These are phyloP conservation scores for Daedaleopsis sinensis DNA, from an alignment of 768 basidiomycete species.

Conservation along the genomic window DNA sequence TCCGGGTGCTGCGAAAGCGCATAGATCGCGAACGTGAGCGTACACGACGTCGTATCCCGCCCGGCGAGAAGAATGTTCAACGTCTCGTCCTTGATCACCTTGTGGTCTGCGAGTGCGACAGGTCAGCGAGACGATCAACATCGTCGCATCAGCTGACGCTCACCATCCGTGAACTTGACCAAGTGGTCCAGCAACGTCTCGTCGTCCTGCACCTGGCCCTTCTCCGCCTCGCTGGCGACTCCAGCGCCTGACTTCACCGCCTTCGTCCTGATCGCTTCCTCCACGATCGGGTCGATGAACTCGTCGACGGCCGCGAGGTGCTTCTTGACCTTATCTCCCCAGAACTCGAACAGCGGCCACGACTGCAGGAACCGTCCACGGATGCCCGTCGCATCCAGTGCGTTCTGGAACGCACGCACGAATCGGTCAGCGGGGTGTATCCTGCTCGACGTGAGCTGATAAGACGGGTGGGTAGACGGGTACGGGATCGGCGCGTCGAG, in stretches of 20 bases:
- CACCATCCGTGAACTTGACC: conserved; percentile 57
- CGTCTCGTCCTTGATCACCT: conserved; percentile 51
- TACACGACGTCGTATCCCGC: conserved; percentile 56
- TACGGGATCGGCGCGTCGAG: conserved; percentile 27
- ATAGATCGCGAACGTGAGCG: conserved; percentile 56
- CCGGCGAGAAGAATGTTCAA: conserved; percentile 62
- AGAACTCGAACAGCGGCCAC: conserved; percentile 60
- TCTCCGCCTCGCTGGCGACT: not conserved
- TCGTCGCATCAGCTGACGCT: conserved; percentile 9
- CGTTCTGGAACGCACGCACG: conserved; percentile 50
- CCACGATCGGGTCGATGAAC: conserved; percentile 57
- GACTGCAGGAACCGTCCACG: conserved; percentile 44
- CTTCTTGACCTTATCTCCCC: conserved; percentile 47
- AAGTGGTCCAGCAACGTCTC: conserved; percentile 47
- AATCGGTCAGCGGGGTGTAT: conserved; percentile 35
- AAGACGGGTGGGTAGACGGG: conserved; percentile 2
- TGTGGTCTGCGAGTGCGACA: conserved; percentile 35
- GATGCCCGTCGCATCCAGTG: conserved; percentile 44
- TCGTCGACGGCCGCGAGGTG: conserved; percentile 50
- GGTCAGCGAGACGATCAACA: not conserved
- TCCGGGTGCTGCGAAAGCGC: conserved; percentile 55
- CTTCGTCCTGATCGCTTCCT: conserved; percentile 44
- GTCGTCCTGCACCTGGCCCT: conserved; percentile 26
- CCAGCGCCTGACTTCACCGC: conserved; percentile 28
- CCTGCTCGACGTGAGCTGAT: not conserved